Conservation (phyloP, 139 green algal genomes). For the Nannochloris sp. region DNA sequence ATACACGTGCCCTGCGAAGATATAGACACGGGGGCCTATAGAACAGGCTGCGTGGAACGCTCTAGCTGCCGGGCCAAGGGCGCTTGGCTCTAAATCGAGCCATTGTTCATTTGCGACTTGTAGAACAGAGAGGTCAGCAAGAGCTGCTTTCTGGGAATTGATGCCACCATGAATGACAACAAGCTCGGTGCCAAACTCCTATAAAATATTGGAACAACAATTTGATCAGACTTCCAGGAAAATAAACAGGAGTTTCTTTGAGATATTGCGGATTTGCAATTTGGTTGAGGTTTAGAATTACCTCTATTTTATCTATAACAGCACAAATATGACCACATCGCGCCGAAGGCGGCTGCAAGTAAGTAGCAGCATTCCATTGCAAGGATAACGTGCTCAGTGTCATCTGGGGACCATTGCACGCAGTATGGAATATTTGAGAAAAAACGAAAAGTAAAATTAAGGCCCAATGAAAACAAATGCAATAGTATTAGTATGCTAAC, state of each 20-base stretch:
- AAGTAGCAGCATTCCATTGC: not conserved
- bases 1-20: conserved; percentile 67
- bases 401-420: not conserved
- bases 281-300: not conserved
- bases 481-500: no score
- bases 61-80: conserved; percentile 31
- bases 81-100: conserved; percentile 14
- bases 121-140: conserved; percentile 36
- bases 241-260: no score
- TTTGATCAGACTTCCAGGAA: not conserved
- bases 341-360: not conserved
- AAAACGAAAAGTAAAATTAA: no score
- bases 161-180: conserved; percentile 21
- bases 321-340: not conserved
- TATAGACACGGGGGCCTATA: conserved; percentile 36
- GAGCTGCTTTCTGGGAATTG: conserved; percentile 7
- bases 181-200: not conserved
- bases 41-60: conserved; percentile 52
- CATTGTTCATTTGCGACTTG: conserved; percentile 21
- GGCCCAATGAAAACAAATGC: no score
- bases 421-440: no score
- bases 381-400: not conserved
- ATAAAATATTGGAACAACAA: not conserved
- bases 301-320: not conserved
- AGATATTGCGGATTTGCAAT: not conserved